These are phyloP conservation scores for Phaeolepiota aurea DNA, from an alignment of 768 basidiomycete genomes.

Conservation along the genomic window DNA sequence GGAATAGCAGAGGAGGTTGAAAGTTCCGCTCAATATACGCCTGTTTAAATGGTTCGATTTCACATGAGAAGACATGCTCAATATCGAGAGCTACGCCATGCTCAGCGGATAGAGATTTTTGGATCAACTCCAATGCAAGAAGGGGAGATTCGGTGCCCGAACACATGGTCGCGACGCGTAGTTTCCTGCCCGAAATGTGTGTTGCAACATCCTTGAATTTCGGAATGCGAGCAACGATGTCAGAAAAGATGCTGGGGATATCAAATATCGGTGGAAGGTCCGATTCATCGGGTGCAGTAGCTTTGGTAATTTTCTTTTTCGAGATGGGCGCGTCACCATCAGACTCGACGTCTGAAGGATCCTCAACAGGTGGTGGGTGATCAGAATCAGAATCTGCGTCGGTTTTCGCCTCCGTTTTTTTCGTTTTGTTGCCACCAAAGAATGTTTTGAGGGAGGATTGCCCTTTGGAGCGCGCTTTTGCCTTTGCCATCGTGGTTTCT, in stretches of 20 bases:
- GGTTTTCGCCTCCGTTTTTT: constrained; percentile 17
- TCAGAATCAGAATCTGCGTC: constrained; percentile 15
- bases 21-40: constrained; percentile 98
- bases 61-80: constrained; percentile 94
- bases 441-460: constrained; percentile 52
- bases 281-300: constrained; percentile 48
- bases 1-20: constrained; percentile 83
- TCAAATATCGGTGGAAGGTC: constrained; percentile 71
- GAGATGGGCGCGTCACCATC: constrained; percentile 7
- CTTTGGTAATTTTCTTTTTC: constrained; percentile 26
- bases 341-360: constrained; percentile 21
- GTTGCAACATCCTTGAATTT: constrained; percentile 59
- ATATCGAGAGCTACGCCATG: constrained; percentile 57
- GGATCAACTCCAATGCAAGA: constrained; percentile 80
- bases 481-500: constrained; percentile 38
- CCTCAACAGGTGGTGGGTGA: constrained; percentile 17
- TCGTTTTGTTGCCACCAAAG: constrained; percentile 33
- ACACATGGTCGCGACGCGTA: constrained; percentile 96
- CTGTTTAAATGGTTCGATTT: constrained; percentile 96
- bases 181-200: constrained; percentile 66
- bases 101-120: constrained; percentile 63
- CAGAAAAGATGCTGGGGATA: constrained; percentile 64
- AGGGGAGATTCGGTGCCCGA: constrained; percentile 95
- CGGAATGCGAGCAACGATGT: constrained; percentile 60
- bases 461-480: constrained; percentile 27